These are phyloP conservation scores for Psilocybe tampanensis DNA, from an alignment of 768 basidiomycete genomes.

Conservation along the genomic window DNA sequence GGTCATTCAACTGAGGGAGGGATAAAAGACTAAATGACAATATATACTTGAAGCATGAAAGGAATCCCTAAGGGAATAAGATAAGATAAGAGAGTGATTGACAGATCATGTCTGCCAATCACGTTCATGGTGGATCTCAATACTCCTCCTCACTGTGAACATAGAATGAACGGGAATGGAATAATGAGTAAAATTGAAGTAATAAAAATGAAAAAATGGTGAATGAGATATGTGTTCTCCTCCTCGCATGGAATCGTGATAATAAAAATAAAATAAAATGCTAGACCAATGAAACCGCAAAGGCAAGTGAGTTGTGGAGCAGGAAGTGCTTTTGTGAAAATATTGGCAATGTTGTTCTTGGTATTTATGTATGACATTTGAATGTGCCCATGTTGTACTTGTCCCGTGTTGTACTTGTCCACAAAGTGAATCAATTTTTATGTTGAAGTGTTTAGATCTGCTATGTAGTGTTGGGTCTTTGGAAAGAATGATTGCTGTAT, in stretches of 20 bases:
- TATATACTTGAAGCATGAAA: not conserved
- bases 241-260: constrained; percentile 15
- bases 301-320: constrained; percentile 16
- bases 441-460: constrained; percentile 45
- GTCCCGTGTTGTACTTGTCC: no score
- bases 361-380: constrained; percentile 31
- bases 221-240: constrained; percentile 4
- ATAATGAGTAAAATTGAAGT: no score
- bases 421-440: constrained; percentile 41
- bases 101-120: not conserved
- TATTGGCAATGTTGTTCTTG: constrained; percentile 36
- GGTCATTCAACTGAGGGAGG: not conserved
- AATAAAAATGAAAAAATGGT: no score
- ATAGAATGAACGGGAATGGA: not conserved
- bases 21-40: not conserved
- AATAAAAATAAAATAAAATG: not conserved
- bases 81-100: not conserved
- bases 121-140: constrained; percentile 25
- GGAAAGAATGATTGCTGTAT: constrained; percentile 34
- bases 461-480: constrained; percentile 36
- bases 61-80: not conserved
- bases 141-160: constrained; percentile 34
- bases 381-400: constrained; percentile 36
- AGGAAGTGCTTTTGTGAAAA: constrained; percentile 41
- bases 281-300: constrained; percentile 18